Conservation (phyloP, 1,284 basidiomycete genomes). For the Puccinia triticina region DNA sequence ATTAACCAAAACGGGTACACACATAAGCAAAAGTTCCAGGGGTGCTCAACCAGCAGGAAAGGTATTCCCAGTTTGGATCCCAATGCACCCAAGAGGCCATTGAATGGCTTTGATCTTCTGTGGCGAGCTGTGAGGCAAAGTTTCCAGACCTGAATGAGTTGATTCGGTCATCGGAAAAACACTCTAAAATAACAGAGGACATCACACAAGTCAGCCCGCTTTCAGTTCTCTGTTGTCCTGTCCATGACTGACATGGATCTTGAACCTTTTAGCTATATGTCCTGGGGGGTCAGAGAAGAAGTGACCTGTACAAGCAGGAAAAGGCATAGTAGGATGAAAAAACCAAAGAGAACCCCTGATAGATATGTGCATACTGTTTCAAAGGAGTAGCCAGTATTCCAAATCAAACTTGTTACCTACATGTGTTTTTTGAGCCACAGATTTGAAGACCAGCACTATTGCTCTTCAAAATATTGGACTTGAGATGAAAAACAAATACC, state of each 20-base stretch:
- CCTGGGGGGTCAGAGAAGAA: constrained; percentile 21
- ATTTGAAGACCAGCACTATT: not conserved
- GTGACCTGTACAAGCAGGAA: constrained; percentile 43
- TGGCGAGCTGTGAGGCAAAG: constrained; percentile 29
- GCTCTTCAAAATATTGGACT: not conserved
- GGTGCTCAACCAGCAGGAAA: constrained; percentile 11
- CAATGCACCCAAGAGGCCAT: constrained; percentile 43
- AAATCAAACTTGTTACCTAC: not conserved
- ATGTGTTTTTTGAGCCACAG: not conserved
- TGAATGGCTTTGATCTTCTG: constrained; percentile 51
- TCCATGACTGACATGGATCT: not conserved
- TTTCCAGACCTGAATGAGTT: constrained; percentile 28
- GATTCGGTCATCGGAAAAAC: constrained; percentile 6
- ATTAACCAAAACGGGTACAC: constrained; percentile 47
- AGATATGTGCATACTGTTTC: not conserved
- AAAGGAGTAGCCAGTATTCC: too few species aligned
- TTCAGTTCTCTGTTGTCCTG: not conserved
- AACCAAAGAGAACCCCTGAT: not conserved
- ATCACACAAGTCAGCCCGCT: constrained; percentile 31
- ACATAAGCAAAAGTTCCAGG: constrained; percentile 23
- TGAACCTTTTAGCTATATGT: constrained; percentile 14
- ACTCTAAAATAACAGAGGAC: constrained; percentile 30
- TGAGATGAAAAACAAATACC: not conserved
- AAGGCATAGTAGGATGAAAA: constrained; percentile 35
- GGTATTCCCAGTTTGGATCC: constrained; percentile 45